phyloP scores from a whole-genome alignment of 1,284 basidiomycete genomes.

The Sanguinoderma infundibulare region DNA sequence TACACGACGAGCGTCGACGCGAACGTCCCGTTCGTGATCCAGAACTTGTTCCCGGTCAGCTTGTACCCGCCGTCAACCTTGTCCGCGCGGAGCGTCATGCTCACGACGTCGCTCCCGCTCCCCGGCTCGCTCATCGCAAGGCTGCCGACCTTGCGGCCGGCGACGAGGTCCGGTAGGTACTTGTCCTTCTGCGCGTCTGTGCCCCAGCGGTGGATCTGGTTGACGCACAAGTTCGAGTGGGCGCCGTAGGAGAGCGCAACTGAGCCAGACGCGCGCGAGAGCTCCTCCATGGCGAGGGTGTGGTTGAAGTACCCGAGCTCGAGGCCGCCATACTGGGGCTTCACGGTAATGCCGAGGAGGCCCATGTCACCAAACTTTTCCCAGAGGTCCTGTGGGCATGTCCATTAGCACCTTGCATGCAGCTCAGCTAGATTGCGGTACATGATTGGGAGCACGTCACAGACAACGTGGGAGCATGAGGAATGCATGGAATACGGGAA shows the following conservation, averaged over 20 bases:
- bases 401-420: not conserved
- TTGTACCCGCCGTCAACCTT: constrained; percentile 78
- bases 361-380: constrained; percentile 90
- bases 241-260: constrained; percentile 94
- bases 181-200: constrained; percentile 86
- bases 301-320: constrained; percentile 87
- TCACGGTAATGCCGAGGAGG: constrained; percentile 82
- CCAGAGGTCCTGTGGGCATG: constrained; percentile 75
- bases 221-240: constrained; percentile 91
- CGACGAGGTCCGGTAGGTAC: constrained; percentile 85
- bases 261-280: constrained; percentile 88
- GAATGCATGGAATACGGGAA: not conserved
- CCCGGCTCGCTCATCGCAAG: constrained; percentile 95
- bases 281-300: constrained; percentile 90
- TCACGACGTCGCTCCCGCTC: constrained; percentile 91
- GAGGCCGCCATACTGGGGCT: constrained; percentile 80
- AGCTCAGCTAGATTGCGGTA: not conserved
- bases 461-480: not conserved
- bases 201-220: constrained; percentile 90
- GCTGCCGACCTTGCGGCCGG: constrained; percentile 86
- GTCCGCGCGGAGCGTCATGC: constrained; percentile 85
- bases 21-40: constrained; percentile 95
- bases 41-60: constrained; percentile 92
- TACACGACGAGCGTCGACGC: constrained; percentile 93
- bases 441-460: not conserved